Evolutionary conservation across 345 rosid species (phyloP).

Genomic region (Rhizophora mangle): DNA sequence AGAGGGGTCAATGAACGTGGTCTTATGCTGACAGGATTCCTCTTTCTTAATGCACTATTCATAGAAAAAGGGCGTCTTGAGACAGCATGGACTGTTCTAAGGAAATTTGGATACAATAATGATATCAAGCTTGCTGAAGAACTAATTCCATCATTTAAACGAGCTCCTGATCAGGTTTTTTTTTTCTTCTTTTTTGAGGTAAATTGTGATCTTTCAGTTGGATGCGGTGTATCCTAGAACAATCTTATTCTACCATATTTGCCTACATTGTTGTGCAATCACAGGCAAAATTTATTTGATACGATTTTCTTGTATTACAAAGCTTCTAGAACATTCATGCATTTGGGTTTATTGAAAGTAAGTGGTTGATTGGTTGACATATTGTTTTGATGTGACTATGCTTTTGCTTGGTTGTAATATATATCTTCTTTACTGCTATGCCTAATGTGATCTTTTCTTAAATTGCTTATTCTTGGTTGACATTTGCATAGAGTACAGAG

Average conservation of each 20-base stretch:
- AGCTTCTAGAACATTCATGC: no score
- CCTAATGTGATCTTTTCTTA: neutral
- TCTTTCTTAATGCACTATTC: slow-evolving; percentile 93
- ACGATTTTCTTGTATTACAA: no score
- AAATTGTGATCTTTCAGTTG: neutral
- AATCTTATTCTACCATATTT: neutral
- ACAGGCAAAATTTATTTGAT: no score
- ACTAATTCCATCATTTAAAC: slow-evolving; percentile 74
- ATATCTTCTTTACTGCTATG: neutral
- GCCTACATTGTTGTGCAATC: no score
- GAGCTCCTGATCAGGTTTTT: slow-evolving; percentile 84
- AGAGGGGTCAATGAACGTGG: slow-evolving; percentile 95
- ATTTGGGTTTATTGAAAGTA: no score
- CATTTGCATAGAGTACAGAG: slow-evolving; percentile 74
- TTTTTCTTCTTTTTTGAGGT: neutral
- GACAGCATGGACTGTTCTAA: slow-evolving; percentile 91
- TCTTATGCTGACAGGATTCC: slow-evolving; percentile 89
- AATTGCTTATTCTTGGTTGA: neutral
- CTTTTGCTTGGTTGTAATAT: neutral
- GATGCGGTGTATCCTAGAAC: no score
- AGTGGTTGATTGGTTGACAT: neutral
- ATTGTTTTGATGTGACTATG: neutral
- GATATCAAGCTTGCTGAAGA: slow-evolving; percentile 88
- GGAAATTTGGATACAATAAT: slow-evolving; percentile 93
- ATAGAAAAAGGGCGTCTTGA: slow-evolving; percentile 98